Conservation (phyloP, 2,329 filamentous ascomycete species). For the Colletotrichum sp. region DNA sequence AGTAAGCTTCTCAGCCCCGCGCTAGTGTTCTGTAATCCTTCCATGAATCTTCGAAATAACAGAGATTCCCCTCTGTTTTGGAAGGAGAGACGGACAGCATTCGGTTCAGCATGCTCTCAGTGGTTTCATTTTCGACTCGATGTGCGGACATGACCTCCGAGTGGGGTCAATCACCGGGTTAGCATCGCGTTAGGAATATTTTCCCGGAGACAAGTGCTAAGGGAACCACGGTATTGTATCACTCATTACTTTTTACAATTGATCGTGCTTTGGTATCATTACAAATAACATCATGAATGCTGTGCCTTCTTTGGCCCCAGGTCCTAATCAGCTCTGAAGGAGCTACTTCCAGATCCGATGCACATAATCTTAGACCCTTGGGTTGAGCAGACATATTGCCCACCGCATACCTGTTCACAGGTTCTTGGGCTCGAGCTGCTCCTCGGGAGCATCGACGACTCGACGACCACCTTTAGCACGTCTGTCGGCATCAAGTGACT, state of each 20-base stretch:
- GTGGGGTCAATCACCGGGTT: neutral
- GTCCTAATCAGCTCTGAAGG: neutral
- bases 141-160: neutral
- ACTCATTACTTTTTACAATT: neutral
- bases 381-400: neutral
- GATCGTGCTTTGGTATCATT: neutral
- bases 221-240: neutral
- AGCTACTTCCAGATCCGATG: neutral
- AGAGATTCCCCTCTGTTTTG: neutral
- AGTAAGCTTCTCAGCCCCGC: neutral
- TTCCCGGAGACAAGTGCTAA: neutral
- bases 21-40: neutral
- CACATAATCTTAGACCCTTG: too few species aligned
- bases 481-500: conserved; percentile 8
- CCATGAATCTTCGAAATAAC: neutral
- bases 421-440: conserved; percentile 3
- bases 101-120: fast-evolving
- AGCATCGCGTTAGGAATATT: fast-evolving
- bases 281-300: neutral
- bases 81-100: too few species aligned
- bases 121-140: fast-evolving
- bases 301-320: neutral
- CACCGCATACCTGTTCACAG: neutral
- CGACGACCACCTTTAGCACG: conserved; percentile 4
- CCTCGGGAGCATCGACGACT: neutral